Evolutionary conservation across 371 early-diverging fungal genomes (phyloP).

Genomic region (Zopfochytrium polystomum): DNA sequence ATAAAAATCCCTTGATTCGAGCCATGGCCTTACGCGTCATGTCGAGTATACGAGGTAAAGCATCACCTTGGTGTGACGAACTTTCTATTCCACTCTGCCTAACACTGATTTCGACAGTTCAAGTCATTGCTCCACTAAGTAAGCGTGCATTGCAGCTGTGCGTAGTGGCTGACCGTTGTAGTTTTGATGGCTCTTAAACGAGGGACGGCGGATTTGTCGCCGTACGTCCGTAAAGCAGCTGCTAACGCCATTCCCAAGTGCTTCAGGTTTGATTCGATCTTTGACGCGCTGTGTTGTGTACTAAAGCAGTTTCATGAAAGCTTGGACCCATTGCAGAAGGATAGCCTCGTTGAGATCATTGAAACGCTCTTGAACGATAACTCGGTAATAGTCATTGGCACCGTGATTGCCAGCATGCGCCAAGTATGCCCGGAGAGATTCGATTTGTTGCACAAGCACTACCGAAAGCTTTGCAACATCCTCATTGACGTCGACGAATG

Average conservation of each 20-base stretch:
- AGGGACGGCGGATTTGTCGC: slow-evolving; percentile 78
- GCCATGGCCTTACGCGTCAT: slow-evolving; percentile 93
- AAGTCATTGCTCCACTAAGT: slow-evolving; percentile 74
- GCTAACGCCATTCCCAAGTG: slow-evolving; percentile 88
- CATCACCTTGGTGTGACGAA: not conserved
- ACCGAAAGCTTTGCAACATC: slow-evolving; percentile 78
- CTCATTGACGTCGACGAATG: slow-evolving; percentile 89
- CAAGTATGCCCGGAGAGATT: slow-evolving; percentile 80
- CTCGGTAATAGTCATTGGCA: slow-evolving; percentile 82
- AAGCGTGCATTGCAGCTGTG: not conserved
- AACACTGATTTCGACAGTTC: slow-evolving; percentile 53
- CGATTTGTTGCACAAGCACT: slow-evolving; percentile 86
- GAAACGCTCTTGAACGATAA: slow-evolving; percentile 74
- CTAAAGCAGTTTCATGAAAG: slow-evolving; percentile 33
- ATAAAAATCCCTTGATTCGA: slow-evolving; percentile 85
- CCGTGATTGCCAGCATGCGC: slow-evolving; percentile 81
- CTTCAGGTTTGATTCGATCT: slow-evolving; percentile 56
- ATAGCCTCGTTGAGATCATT: slow-evolving; percentile 72
- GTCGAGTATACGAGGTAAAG: slow-evolving; percentile 77
- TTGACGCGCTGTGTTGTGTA: not conserved
- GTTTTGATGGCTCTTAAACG: slow-evolving; percentile 86
- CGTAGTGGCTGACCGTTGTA: slow-evolving; percentile 25
- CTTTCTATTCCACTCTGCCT: not conserved
- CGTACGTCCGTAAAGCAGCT: slow-evolving; percentile 90
- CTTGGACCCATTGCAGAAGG: slow-evolving; percentile 73